Conservation (phyloP, 768 basidiomycete species). For the Lentinus brumalis region DNA sequence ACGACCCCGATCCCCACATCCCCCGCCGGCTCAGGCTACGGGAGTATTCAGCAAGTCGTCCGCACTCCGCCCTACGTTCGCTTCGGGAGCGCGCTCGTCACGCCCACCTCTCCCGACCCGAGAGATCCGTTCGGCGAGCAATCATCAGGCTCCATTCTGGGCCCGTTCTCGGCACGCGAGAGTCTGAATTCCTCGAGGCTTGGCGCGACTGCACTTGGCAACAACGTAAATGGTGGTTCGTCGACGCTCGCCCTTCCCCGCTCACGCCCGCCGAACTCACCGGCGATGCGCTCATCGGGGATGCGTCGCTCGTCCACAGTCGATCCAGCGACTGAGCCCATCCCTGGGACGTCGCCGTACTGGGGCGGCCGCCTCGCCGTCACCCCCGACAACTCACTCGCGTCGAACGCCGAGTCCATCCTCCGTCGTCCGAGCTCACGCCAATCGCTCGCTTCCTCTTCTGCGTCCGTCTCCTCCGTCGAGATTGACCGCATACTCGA, state of each 20-base stretch:
- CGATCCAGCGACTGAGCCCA: constrained; percentile 2
- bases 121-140: constrained; percentile 15
- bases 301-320: constrained; percentile 8
- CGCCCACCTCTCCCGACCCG: constrained; percentile 14
- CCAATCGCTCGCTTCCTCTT: constrained; percentile 10
- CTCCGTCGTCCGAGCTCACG: constrained; percentile 5
- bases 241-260: constrained; percentile 4
- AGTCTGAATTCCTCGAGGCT: constrained; percentile 1
- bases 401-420: not conserved
- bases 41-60: constrained; percentile 3
- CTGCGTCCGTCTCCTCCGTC: constrained; percentile 36
- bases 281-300: not conserved
- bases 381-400: constrained; percentile 18
- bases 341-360: constrained; percentile 16
- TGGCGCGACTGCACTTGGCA: constrained; percentile 14
- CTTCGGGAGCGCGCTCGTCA: constrained; percentile 12
- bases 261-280: not conserved
- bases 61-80: constrained; percentile 20
- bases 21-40: constrained; percentile 7
- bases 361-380: constrained; percentile 9
- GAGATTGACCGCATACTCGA: constrained; percentile 60
- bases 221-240: not conserved
- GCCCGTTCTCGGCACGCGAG: constrained; percentile 17
- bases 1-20: constrained; percentile 8
- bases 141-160: constrained; percentile 9